Evolutionary conservation across 2,329 filamentous ascomycete genomes (phyloP).

Genomic region (Penicillium sp.): DNA sequence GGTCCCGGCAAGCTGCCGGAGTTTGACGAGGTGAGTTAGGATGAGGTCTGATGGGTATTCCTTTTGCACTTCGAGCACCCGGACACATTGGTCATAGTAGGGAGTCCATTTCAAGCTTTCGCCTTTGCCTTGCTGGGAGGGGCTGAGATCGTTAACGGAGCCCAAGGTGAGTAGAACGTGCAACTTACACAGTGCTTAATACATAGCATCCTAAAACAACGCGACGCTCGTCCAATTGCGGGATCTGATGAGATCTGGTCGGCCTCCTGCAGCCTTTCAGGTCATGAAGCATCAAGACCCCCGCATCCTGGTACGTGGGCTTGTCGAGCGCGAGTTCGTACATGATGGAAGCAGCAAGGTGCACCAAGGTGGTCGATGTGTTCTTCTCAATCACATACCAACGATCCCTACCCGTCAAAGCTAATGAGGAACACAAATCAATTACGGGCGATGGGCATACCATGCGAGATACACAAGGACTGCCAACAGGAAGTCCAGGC

Average conservation of each 20-base stretch:
- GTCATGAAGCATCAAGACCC: slow-evolving; percentile 3
- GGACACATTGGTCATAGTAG: slow-evolving; percentile 8
- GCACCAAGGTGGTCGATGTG: not conserved
- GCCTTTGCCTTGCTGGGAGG: not conserved
- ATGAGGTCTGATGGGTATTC: slow-evolving; percentile 3
- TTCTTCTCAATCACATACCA: not conserved
- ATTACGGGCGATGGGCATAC: not conserved
- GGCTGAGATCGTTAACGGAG: not conserved
- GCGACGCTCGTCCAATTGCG: not conserved
- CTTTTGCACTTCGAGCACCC: not conserved
- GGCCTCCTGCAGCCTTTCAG: not conserved
- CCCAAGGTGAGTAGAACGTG: not conserved
- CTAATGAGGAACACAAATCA: not conserved
- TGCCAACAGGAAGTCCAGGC: slow-evolving; percentile 6
- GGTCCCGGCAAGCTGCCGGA: slow-evolving; percentile 1
- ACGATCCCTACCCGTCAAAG: not conserved
- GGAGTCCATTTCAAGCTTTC: slow-evolving; percentile 13
- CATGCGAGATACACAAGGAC: slow-evolving; percentile 9
- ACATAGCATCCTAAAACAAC: slow-evolving; percentile 8
- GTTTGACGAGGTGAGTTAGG: slow-evolving; percentile 6
- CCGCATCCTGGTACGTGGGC: not conserved
- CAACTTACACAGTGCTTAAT: slow-evolving; percentile 2
- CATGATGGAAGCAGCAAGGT: slow-evolving; percentile 7
- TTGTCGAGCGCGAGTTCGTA: slow-evolving; percentile 12
- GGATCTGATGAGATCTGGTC: not conserved